These are phyloP conservation scores for Pseudodiploospora longispora DNA, from an alignment of 2,329 filamentous ascomycete species.

Conservation along the genomic window DNA sequence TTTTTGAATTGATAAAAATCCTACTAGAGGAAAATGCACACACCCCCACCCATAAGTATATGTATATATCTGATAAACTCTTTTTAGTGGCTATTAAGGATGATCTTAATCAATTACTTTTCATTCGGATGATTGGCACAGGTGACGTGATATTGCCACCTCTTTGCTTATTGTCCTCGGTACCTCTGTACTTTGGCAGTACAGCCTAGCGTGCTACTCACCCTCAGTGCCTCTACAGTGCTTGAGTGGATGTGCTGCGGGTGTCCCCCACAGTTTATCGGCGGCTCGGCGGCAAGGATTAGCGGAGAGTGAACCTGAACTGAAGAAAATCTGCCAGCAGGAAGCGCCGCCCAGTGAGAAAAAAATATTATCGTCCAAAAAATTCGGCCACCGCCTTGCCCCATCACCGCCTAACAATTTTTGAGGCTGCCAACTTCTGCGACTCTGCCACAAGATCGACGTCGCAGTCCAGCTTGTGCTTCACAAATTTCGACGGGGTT, in stretches of 20 bases:
- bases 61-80: too few species aligned
- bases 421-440: not conserved
- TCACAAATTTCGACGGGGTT: too few species aligned
- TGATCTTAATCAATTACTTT: not conserved
- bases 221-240: too few species aligned
- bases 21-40: too few species aligned
- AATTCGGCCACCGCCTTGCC: not conserved
- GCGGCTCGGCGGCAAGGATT: constrained; percentile 3
- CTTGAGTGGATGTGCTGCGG: too few species aligned
- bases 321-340: not conserved
- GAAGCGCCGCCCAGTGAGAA: not conserved
- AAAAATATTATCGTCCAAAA: not conserved
- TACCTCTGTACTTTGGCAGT: not conserved
- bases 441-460: too few species aligned
- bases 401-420: not conserved
- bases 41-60: too few species aligned
- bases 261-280: constrained; percentile 6
- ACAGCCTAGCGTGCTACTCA: too few species aligned
- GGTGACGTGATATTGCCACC: not conserved
- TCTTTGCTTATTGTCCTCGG: constrained; percentile 1
- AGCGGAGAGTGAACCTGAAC: constrained; percentile 1
- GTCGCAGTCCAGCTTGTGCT: too few species aligned
- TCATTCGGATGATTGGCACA: not conserved
- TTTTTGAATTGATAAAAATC: too few species aligned
- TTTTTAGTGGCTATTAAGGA: too few species aligned